Evolutionary conservation across 306 rosid species (phyloP), one percentile per base, ranked within the genome.

Genomic region (Sindora glabra): DNA sequence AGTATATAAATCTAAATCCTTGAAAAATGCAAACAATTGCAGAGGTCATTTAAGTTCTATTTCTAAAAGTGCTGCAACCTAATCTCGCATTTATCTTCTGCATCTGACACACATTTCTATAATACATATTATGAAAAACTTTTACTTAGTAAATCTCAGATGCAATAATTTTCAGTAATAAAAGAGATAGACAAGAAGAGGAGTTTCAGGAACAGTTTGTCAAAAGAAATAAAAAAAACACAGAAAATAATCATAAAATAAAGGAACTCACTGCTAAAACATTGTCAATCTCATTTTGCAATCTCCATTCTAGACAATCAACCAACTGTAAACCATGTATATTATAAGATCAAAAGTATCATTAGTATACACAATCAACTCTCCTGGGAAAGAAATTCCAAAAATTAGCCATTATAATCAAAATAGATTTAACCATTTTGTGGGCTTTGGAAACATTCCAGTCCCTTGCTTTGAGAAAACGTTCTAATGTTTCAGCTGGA

Each of bases 391-490:
- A 58, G 15, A 23, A 71, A 25, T n/a, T 61, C 30, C 22, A 51
- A 10, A 40, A 23, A 38, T 56, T 62, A 37, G 23, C 2, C 40
- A 10, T 23, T 12, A 30, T 17, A 30, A 59, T 52, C 16, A 32
- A 26, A 50, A 54, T n/a, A 41, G 38, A 54, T 71, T 81, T 63
- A 63, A 90, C 97, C 99, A 94, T 89, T 74, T 84, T 86, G 47
- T 89, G 94, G 51, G 95, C 89, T 74, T 94, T 94, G 73, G 84
- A 56, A 21, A 94, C 84, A 82, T 84, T 77, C 77, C 84, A 60
- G 26, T 94, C 99, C 79, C 99, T 79, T 17, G 95, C 99, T 76
- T 78, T 94, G 68, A 94, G 97, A 89, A 86, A 94, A 32, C 94
- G 85, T 8, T 21, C 61, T 56, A 78, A 69, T 39, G 90, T 65